Evolutionary conservation across 2,329 filamentous ascomycete species (phyloP), one percentile per base, ranked within the genome.

Genomic region (Lasiodiplodia sp.): DNA sequence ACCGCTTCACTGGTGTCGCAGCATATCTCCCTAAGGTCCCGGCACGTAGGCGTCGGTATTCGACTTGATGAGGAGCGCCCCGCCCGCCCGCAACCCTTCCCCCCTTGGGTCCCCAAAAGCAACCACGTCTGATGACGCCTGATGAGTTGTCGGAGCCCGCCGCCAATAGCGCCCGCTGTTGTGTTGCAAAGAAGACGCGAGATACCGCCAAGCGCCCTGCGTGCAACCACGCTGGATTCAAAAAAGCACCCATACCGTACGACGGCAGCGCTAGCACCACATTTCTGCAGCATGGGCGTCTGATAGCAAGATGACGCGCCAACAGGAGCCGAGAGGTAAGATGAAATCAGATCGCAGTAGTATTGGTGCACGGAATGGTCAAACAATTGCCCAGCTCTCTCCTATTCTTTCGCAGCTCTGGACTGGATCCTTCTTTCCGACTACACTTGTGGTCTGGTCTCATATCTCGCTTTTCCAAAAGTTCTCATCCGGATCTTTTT

Each of bases 1-100:
- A 37, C 56, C 23, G 57, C 40, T 51, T 63, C 58, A 63, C 31
- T 21, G 25, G 58, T 63, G 58, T 63, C 58, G 58, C 58, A 63
- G 58, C 58, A 34, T 60, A 12, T 40, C 37, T n/a, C 57, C 56
- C 58, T 23, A 51, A 63, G 40, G 18, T 37, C 25, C 40, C 58
- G 58, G 23, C 11, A 44, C 16, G 23, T 23, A 47, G 23, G 38
- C 10, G 18, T 23, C 44, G n/a, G n/a, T 14, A 21, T n/a, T 31
- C 25, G 31, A 31, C 28, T 25, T 7, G 10, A 57, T 14, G 14
- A 44, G 21, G 47, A 40, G 23, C 34, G 25, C 25, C 38, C 47
- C 38, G 58, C 58, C 40, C 11, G 16, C 31, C 21, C 58, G 25
- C 58, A 44, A 28, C 23, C 38, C 10, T 14, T 14, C 23, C 56